Evolutionary conservation across 2,329 filamentous ascomycete species (phyloP).

Genomic region (Colletotrichum liriopes): DNA sequence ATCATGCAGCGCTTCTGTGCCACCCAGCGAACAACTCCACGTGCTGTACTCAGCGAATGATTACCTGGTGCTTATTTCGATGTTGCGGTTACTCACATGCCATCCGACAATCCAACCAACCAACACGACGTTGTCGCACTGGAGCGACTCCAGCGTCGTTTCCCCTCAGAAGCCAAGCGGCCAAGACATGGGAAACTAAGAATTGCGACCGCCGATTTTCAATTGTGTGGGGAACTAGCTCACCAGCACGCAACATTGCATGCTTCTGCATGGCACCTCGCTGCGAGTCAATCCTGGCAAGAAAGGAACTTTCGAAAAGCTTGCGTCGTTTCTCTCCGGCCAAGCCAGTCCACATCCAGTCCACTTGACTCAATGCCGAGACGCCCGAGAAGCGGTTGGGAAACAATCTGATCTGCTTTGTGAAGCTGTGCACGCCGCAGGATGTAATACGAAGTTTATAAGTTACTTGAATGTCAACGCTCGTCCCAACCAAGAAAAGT

Average conservation of each 20-base stretch:
- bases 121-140: constrained; percentile 29
- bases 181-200: constrained; percentile 38
- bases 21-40: constrained; percentile 33
- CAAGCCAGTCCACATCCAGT: constrained; percentile 14
- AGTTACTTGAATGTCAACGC: constrained; percentile 34
- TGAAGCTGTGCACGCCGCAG: constrained; percentile 22
- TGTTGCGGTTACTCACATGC: constrained; percentile 31
- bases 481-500: constrained; percentile 32
- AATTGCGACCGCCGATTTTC: constrained; percentile 14
- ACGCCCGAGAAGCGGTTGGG: constrained; percentile 26
- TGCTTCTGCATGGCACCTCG: constrained; percentile 28
- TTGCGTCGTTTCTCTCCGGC: constrained; percentile 7
- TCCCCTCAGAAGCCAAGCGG: constrained; percentile 13
- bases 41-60: constrained; percentile 12
- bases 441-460: constrained; percentile 8
- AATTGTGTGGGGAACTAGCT: constrained; percentile 27
- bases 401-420: constrained; percentile 25
- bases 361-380: constrained; percentile 38
- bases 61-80: constrained; percentile 31
- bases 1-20: constrained; percentile 36
- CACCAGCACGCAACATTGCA: constrained; percentile 35
- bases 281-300: not conserved
- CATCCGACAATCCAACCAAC: constrained; percentile 14
- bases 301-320: constrained; percentile 32
- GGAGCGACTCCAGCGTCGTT: constrained; percentile 3